Percentiles rank a stretch among this genome's conserved stretches.
Conservation (phyloP, 2,329 filamentous ascomycete genomes). For the Penicillium sp. region DNA sequence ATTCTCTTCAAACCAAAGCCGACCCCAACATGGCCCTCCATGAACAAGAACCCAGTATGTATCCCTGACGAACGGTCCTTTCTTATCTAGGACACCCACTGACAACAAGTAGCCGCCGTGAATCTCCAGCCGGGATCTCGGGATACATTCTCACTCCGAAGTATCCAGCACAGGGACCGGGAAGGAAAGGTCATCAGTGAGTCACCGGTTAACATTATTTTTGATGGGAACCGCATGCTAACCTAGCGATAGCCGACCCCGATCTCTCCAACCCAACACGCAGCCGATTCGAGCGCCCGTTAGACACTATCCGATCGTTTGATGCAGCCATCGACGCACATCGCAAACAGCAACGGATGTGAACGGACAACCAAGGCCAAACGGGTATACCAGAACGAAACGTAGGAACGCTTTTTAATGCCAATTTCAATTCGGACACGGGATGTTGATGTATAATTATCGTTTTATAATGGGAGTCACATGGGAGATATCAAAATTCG, state of each 20-base stretch:
- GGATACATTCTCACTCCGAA: conserved; percentile 57
- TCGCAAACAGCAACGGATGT: conserved; percentile 40
- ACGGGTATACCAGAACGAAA: not conserved
- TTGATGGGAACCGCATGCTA: not conserved
- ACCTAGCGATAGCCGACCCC: conserved; percentile 60
- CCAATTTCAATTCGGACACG: not conserved
- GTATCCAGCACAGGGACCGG: conserved; percentile 66
- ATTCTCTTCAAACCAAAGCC: conserved; percentile 60
- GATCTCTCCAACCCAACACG: conserved; percentile 85
- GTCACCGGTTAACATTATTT: conserved; percentile 5
- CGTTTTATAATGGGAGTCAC: not conserved
- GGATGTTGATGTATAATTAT: conserved; percentile 7
- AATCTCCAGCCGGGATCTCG: conserved; percentile 10
- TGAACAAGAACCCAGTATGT: conserved; percentile 75
- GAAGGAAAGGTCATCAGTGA: conserved; percentile 70
- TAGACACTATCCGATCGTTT: conserved; percentile 85
- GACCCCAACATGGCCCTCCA: conserved; percentile 76
- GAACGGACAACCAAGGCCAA: not conserved
- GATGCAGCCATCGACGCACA: conserved; percentile 73
- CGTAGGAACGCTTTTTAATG: conserved; percentile 8
- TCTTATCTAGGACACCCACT: conserved; percentile 1
- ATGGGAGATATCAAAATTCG: not conserved
- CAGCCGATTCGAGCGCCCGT: conserved; percentile 73
- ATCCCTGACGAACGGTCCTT: not conserved
- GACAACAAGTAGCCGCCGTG: conserved; percentile 18